phyloP scores from a whole-genome alignment of 352 stramenopile genomes.

The Pythium aristosporum region DNA sequence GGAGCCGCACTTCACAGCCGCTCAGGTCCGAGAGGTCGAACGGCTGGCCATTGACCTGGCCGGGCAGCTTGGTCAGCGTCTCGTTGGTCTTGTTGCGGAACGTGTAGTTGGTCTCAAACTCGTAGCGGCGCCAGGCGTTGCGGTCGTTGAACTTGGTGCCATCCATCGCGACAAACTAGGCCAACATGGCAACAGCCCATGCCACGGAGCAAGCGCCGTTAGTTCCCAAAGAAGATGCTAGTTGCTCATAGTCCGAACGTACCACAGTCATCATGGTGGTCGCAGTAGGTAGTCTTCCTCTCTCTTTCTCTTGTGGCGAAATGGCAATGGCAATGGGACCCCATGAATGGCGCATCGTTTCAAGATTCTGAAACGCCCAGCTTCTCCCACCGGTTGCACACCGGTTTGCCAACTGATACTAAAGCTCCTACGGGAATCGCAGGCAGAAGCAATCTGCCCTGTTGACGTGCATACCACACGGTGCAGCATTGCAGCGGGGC shows the following conservation, averaged over 20 bases:
- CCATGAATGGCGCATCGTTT: constrained; percentile 12
- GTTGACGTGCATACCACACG: too few relatives aligned
- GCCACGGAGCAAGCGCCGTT: too few relatives aligned
- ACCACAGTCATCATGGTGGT: constrained; percentile 20
- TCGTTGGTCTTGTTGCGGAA: constrained; percentile 85
- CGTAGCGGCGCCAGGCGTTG: constrained; percentile 81
- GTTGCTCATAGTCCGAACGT: background rate
- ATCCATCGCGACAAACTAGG: constrained; percentile 81
- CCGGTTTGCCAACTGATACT: background rate
- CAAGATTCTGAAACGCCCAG: constrained; percentile 15
- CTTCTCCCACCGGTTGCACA: background rate
- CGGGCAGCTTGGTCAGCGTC: constrained; percentile 77
- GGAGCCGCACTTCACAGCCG: constrained; percentile 77
- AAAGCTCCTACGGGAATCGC: background rate
- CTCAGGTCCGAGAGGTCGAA: constrained; percentile 87
- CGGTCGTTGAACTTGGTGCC: constrained; percentile 86
- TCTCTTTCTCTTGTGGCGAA: background rate
- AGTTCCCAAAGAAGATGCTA: background rate
- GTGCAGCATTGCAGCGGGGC: too few relatives aligned
- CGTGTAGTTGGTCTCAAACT: constrained; percentile 92
- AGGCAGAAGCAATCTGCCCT: background rate
- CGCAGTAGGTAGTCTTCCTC: background rate
- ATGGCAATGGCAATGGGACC: background rate
- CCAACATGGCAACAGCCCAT: too few relatives aligned
- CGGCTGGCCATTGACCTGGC: constrained; percentile 82